Base-by-base conservation (phyloP, 306 rosid species). In the Fragaria vesca region DNA sequence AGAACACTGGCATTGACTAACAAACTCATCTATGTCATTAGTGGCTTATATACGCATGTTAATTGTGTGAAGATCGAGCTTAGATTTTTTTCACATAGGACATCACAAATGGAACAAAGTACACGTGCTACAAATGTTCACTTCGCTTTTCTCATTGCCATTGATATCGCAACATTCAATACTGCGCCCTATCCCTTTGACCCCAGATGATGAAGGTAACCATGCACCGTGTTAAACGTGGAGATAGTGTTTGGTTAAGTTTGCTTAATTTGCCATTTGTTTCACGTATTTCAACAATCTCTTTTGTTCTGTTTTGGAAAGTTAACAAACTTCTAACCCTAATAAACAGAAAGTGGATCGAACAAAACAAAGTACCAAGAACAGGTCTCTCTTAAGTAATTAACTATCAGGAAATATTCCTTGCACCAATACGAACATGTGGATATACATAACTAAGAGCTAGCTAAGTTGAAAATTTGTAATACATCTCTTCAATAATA, bases 271-370 rank as follows among this genome's bases (percentile, higher is more conserved):
- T 61, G 13, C 40, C 18, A 11, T 12, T 24, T 2, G 20, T 5
- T 5, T 1, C 30, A 16, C 43, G 34, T 65, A 45, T 30, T 4
- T 42, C 57, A 74, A 58, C 78, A 74, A 43, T 58, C 69, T 42
- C 42, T 60, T 74, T 58, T 58, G 69, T 74, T 26, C 55, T 24
- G 28, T 58, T 74, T 67, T 40, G 34, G 76, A 60, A 55, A 73
- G 1, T 12, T 6, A 34, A 40, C 9, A 55, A 54, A 54, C 51
- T 21, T 73, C 0, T 15, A 15, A 7, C 62, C 54, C 38, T 15
- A 8, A 40, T 6, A 40, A 30, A 47, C 43, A 52, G 21, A 36
- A 32, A 32, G 62, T 17, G 46, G 11, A 10, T 2, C 12, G 12
- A 1, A 0, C 0, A 42, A 54, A n/a, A n/a, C 2, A 73, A 57